Base-by-base conservation (phyloP, 176 grass and related monocot species). In the Elymus sibiricus region DNA sequence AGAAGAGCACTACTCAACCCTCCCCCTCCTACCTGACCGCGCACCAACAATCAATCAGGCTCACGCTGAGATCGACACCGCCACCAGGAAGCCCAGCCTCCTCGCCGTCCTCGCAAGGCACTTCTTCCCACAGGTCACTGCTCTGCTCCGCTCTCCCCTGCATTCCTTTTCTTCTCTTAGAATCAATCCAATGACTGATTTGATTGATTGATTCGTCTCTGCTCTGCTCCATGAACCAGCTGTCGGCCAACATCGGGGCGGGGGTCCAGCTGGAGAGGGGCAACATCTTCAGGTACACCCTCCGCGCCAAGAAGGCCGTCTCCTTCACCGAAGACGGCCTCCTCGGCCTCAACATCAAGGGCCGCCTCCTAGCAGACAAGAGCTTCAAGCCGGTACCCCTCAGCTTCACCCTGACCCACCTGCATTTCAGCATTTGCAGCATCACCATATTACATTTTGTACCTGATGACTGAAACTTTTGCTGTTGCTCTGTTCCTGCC, bases 11-110 rank as follows among this genome's bases (percentile, higher is more conserved):
- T 51, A 53, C 6, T 51, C 47, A 51, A 51, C 17, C 69, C 32
- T 65, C 27, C 11, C 21, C 25, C 47, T 47, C 71, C 42, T 28
- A 47, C 44, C 43, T 51, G 44, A 75, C 13, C 15, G 9, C 3
- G 71, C 7, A 10, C 71, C 25, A 35, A 16, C 16, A 43, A 43
- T 74, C 3, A 10, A 47, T 46, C 88, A 98, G 96, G 93, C 91
- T 82, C 91, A 98, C 61, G 96, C 47, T 59, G 96, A 98, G 84
- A 77, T 98, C 35, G 88, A 95, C 86, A 86, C 90, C 7, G 39
- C 62, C 62, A 39, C 51, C 53, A 68, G 86, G 53, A 56, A 82
- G 67, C 91, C 93, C 42, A 91, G 39, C 64, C 90, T 91, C 70
- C 80, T 98, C 63, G 86, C 93, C n/a, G 10, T 94, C 39, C 62